These are phyloP conservation scores for Agrocybe pediades DNA, from an alignment of 768 basidiomycete species.

Conservation along the genomic window DNA sequence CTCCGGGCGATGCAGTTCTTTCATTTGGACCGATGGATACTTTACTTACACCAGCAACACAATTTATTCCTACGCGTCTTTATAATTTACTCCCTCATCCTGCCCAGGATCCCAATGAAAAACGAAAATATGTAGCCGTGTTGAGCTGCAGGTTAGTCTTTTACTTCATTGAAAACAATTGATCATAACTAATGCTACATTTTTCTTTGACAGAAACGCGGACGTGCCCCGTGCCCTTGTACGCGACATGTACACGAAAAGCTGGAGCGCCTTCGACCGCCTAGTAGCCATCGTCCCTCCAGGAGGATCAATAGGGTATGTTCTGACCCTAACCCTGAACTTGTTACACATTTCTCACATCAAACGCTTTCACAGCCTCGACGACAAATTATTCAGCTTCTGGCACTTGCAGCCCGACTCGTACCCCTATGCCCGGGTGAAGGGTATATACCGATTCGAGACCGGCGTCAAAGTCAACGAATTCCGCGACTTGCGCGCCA, in stretches of 20 bases:
- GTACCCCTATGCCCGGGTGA: constrained; percentile 75
- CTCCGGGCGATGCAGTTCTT: constrained; percentile 72
- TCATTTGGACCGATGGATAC: constrained; percentile 83
- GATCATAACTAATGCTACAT: not conserved
- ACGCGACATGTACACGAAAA: constrained; percentile 90
- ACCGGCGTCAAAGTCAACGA: constrained; percentile 87
- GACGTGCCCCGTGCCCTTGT: constrained; percentile 84
- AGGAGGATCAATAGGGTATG: constrained; percentile 85
- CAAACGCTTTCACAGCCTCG: constrained; percentile 52
- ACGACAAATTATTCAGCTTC: constrained; percentile 90
- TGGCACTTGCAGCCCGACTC: constrained; percentile 83
- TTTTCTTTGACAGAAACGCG: constrained; percentile 57
- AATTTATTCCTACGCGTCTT: constrained; percentile 73
- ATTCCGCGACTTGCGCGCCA: constrained; percentile 86
- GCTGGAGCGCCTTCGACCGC: constrained; percentile 90
- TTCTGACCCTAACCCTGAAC: constrained; percentile 2
- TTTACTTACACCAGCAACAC: constrained; percentile 72
- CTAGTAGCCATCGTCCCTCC: constrained; percentile 90
- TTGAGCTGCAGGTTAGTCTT: constrained; percentile 63
- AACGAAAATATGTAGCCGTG: constrained; percentile 72
- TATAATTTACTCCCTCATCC: constrained; percentile 82
- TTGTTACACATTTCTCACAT: not conserved
- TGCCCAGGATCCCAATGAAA: constrained; percentile 74
- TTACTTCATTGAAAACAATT: not conserved
- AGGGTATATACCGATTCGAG: constrained; percentile 87